Conservation (phyloP, 2,329 filamentous ascomycete genomes). For the Fusarium algeriense region DNA sequence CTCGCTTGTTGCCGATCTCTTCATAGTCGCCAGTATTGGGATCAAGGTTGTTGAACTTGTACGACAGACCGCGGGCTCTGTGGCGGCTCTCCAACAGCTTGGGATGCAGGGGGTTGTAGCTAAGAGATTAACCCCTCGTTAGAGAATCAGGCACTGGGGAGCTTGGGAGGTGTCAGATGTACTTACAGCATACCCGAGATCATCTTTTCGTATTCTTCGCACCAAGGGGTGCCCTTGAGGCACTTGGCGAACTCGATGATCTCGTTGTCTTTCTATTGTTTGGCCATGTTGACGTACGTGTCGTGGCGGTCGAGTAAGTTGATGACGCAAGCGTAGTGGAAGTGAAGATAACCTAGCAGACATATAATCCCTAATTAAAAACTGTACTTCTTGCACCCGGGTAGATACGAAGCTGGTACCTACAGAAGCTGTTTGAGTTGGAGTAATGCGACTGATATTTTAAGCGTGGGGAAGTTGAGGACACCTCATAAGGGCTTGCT, state of each 20-base stretch:
- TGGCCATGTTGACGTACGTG: slow-evolving; percentile 29
- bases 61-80: slow-evolving; percentile 32
- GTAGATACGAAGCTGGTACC: not conserved
- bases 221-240: slow-evolving; percentile 38
- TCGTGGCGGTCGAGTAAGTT: not conserved
- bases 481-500: slow-evolving; percentile 8
- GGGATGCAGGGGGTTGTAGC: slow-evolving; percentile 39
- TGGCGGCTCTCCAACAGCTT: slow-evolving; percentile 40
- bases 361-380: rapidly evolving
- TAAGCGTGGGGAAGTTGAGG: slow-evolving; percentile 1
- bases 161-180: rapidly evolving
- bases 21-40: slow-evolving; percentile 33
- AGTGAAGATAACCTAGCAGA: too few relatives aligned
- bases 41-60: slow-evolving; percentile 45
- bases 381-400: not conserved
- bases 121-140: not conserved
- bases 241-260: slow-evolving; percentile 42
- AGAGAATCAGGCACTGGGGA: rapidly evolving
- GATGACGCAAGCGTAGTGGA: rapidly evolving
- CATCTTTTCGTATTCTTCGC: slow-evolving; percentile 46
- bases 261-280: slow-evolving; percentile 34
- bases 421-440: not conserved
- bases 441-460: not conserved
- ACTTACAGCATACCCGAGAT: slow-evolving; percentile 47
- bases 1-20: slow-evolving; percentile 11